phyloP scores from a whole-genome alignment of 495 filamentous ascomycete species.

The Hypoxylon lenormandii region DNA sequence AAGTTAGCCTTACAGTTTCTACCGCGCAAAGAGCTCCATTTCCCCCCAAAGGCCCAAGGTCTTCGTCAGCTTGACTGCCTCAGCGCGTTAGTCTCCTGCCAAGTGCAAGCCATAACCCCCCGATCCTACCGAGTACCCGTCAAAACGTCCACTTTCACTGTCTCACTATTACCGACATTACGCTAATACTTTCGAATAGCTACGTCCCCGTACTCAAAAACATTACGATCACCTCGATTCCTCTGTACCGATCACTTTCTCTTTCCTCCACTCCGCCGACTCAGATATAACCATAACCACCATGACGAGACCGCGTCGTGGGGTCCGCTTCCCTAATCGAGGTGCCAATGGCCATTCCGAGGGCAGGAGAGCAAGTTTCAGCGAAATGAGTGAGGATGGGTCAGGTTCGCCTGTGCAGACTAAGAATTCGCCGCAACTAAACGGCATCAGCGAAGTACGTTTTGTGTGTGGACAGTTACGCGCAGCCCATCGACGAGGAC shows the following conservation, averaged over 20 bases:
- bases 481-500: not conserved
- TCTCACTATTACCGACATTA: conserved; percentile 3
- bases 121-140: conserved; percentile 7
- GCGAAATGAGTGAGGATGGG: conserved; percentile 81
- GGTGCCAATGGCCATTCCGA: conserved; percentile 64
- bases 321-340: conserved; percentile 84
- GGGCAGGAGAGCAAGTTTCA: conserved; percentile 76
- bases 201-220: not conserved
- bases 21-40: not conserved
- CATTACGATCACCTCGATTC: too few relatives aligned
- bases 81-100: not conserved
- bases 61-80: conserved; percentile 4
- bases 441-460: conserved; percentile 56
- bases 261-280: not conserved
- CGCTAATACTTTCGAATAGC: conserved; percentile 8
- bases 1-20: conserved; percentile 2
- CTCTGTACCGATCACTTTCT: not conserved
- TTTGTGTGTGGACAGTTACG: too few relatives aligned
- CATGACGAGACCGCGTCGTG: conserved; percentile 81
- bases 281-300: conserved; percentile 18
- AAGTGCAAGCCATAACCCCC: conserved; percentile 9
- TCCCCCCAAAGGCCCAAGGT: not conserved
- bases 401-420: conserved; percentile 65
- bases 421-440: conserved; percentile 57
- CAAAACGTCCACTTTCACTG: not conserved